These are phyloP conservation scores for Chytriomyces confervae DNA, from an alignment of 192 early-diverging fungal genomes.

Conservation along the genomic window DNA sequence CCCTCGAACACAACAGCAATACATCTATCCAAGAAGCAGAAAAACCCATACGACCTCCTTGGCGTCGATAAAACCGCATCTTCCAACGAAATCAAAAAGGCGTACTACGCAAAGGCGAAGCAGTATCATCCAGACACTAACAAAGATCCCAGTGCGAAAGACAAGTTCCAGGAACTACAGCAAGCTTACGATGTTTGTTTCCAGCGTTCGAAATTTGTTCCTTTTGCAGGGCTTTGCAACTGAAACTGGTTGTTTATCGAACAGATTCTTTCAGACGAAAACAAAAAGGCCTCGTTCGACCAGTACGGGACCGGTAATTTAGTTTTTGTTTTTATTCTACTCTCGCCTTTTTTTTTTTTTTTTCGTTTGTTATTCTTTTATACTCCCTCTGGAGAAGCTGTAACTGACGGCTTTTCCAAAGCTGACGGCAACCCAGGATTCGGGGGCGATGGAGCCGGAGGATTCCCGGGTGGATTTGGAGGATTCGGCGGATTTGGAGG, in stretches of 20 bases:
- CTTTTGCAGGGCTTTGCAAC: slow-evolving; percentile 1
- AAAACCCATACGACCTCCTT: slow-evolving; percentile 86
- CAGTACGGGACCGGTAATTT: slow-evolving; percentile 73
- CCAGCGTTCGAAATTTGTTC: neutral
- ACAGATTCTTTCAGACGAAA: slow-evolving; percentile 86
- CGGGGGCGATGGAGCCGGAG: slow-evolving; percentile 10
- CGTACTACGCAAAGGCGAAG: slow-evolving; percentile 96
- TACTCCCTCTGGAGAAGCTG: too few relatives aligned
- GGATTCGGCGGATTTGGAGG: slow-evolving; percentile 62
- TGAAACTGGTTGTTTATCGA: too few relatives aligned
- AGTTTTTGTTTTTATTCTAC: too few relatives aligned
- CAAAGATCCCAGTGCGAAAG: slow-evolving; percentile 88
- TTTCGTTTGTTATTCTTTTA: too few relatives aligned
- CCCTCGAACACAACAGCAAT: neutral
- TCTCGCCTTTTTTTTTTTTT: too few relatives aligned
- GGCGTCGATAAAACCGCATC: slow-evolving; percentile 82
- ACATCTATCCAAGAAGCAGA: slow-evolving; percentile 46
- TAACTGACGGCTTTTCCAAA: too few relatives aligned
- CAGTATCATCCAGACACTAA: slow-evolving; percentile 98
- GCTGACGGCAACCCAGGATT: slow-evolving; percentile 3
- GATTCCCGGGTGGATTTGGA: slow-evolving; percentile 52
- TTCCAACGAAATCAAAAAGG: slow-evolving; percentile 91
- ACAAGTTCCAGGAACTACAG: slow-evolving; percentile 97
- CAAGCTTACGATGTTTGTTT: slow-evolving; percentile 85
- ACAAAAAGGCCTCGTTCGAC: slow-evolving; percentile 91